phyloP scores from a whole-genome alignment of 2,329 filamentous ascomycete species.

The Ilyonectria destructans region DNA sequence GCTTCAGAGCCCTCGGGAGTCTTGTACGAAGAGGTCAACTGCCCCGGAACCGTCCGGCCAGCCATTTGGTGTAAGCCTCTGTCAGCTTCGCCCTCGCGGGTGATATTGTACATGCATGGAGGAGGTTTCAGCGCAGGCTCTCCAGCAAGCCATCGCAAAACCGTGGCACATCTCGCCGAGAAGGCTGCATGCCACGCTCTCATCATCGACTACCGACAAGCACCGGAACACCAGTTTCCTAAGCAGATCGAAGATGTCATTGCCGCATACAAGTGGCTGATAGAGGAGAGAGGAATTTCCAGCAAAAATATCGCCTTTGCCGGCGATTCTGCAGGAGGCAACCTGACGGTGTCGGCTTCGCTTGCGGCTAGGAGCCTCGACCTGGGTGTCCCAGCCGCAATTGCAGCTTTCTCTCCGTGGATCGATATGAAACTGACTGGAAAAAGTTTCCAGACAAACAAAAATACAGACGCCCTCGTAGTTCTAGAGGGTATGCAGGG shows the following conservation, averaged over 20 bases:
- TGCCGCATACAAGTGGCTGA: neutral
- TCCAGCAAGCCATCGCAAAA: constrained; percentile 12
- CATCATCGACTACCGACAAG: constrained; percentile 8
- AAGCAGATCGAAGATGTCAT: constrained; percentile 11
- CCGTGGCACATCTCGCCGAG: constrained; percentile 9
- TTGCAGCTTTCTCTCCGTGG: constrained; percentile 18
- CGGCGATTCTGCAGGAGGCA: constrained; percentile 17
- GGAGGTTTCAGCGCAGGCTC: constrained; percentile 17
- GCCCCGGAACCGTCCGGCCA: constrained; percentile 9
- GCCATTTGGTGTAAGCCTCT: constrained; percentile 17
- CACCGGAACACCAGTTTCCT: constrained; percentile 15
- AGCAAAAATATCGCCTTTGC: constrained; percentile 14
- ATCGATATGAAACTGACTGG: constrained; percentile 5
- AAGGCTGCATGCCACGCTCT: constrained; percentile 6
- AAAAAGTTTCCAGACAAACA: neutral
- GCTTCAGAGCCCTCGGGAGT: constrained; percentile 7
- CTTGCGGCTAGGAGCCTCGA: constrained; percentile 7
- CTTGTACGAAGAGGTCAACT: constrained; percentile 12
- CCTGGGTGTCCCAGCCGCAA: neutral
- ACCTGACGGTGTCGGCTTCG: constrained; percentile 9
- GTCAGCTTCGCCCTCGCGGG: neutral
- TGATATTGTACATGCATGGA: constrained; percentile 17
- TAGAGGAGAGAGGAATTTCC: neutral
- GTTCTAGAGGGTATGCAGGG: constrained; percentile 6
- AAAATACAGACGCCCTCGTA: constrained; percentile 6